Conservation (phyloP, 352 stramenopile genomes). For the Thalassiosira pacifica region DNA sequence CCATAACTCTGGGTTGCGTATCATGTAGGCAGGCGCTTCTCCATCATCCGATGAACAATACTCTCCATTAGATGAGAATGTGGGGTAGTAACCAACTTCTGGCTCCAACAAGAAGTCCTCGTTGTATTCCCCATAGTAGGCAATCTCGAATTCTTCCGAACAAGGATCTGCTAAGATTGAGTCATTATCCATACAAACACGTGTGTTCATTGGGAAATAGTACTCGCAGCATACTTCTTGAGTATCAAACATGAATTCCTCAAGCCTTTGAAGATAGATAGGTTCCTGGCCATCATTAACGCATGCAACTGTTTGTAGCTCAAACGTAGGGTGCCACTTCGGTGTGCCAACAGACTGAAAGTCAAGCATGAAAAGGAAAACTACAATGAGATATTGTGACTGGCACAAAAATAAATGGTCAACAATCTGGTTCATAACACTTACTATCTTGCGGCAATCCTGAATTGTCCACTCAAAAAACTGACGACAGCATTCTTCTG, state of each 20-base stretch:
- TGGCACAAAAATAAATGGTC: too few species aligned
- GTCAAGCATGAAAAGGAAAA: too few species aligned
- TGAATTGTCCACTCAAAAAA: neutral
- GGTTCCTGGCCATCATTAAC: neutral
- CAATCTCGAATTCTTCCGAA: neutral
- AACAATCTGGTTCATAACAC: too few species aligned
- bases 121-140: neutral
- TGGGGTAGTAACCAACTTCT: neutral
- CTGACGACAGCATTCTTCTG: neutral
- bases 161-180: neutral
- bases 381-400: too few species aligned
- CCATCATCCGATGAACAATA: neutral
- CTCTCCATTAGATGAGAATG: neutral
- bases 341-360: too few species aligned
- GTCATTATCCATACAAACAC: neutral
- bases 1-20: neutral
- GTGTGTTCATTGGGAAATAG: neutral
- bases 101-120: neutral
- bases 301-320: neutral
- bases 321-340: too few species aligned
- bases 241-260: neutral
- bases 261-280: neutral
- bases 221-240: neutral
- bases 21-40: neutral
- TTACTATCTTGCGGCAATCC: neutral